A percentile compares a stretch with the other conserved stretches of the same genome.
Conservation (phyloP, 1,284 basidiomycete species). For the Pulchroboletus neoregius region DNA sequence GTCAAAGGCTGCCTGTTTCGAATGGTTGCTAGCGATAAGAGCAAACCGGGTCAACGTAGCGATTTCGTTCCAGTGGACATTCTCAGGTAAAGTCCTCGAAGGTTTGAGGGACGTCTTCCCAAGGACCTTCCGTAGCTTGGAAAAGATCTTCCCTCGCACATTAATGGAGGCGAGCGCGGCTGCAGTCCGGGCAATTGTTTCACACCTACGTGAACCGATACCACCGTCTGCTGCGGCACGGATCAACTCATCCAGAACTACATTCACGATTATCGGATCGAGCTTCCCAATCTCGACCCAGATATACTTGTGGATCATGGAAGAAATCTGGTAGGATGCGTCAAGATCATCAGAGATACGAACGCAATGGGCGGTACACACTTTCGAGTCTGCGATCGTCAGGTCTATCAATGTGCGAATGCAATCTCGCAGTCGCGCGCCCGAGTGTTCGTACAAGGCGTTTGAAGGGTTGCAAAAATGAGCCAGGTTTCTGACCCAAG, state of each 20-base stretch:
- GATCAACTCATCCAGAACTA: conserved; percentile 74
- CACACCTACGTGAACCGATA: conserved; percentile 69
- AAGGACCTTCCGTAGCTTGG: conserved; percentile 75
- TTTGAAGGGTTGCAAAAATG: conserved; percentile 68
- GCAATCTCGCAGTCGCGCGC: conserved; percentile 71
- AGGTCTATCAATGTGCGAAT: conserved; percentile 73
- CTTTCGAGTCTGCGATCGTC: conserved; percentile 68
- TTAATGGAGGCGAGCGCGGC: conserved; percentile 72
- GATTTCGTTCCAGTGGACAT: conserved; percentile 81
- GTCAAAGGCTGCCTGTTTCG: conserved; percentile 57
- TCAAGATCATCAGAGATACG: conserved; percentile 8
- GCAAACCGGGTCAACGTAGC: conserved; percentile 73
- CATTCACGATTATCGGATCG: conserved; percentile 63
- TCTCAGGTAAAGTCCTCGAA: conserved; percentile 60
- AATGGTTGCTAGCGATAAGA: conserved; percentile 67
- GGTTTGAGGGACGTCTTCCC: conserved; percentile 67
- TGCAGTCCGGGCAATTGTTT: conserved; percentile 72
- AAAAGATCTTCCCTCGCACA: conserved; percentile 73
- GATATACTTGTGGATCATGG: conserved; percentile 65
- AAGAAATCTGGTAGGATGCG: conserved; percentile 49
- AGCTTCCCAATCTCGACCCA: conserved; percentile 74
- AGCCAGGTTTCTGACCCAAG: conserved; percentile 82
- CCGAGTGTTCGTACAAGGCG: conserved; percentile 63
- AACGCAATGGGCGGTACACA: conserved; percentile 31
- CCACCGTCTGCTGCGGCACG: conserved; percentile 79